phyloP scores from a whole-genome alignment of 2,329 filamentous ascomycete genomes.

The Pyricularia sp. region DNA sequence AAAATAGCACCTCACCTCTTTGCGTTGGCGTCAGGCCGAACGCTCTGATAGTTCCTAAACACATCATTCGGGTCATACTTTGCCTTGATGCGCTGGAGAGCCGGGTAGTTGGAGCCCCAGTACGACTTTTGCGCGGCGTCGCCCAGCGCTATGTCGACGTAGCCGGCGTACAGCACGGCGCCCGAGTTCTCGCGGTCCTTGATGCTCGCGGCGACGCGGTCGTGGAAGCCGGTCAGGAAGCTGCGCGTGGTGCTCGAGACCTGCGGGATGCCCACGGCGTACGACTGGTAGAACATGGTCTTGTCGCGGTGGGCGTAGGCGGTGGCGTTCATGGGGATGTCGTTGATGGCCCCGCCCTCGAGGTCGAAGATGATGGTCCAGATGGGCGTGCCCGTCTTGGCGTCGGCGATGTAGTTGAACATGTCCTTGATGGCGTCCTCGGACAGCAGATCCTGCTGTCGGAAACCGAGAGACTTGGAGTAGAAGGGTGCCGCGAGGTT shows the following conservation, averaged over 20 bases:
- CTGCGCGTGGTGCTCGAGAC: constrained; percentile 30
- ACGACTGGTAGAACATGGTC: constrained; percentile 50
- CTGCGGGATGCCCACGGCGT: constrained; percentile 36
- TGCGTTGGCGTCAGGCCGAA: constrained; percentile 11
- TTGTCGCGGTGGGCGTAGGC: constrained; percentile 52
- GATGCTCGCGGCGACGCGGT: constrained; percentile 21
- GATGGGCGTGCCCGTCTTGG: constrained; percentile 35
- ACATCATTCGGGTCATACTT: constrained; percentile 38
- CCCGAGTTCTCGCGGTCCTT: constrained; percentile 23
- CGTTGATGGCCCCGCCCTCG: constrained; percentile 44
- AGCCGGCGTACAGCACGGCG: constrained; percentile 42
- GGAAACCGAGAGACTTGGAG: constrained; percentile 43
- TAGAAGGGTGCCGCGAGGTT: constrained; percentile 39
- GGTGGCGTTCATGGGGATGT: constrained; percentile 40
- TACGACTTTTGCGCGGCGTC: constrained; percentile 34
- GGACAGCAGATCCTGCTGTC: constrained; percentile 31
- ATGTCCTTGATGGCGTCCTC: constrained; percentile 30
- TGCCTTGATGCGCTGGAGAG: constrained; percentile 35
- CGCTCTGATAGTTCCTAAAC: constrained; percentile 47
- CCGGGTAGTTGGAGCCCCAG: constrained; percentile 38
- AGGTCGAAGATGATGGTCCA: constrained; percentile 54
- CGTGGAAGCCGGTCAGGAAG: constrained; percentile 40
- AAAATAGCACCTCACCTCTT: neutral
- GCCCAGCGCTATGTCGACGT: constrained; percentile 39
- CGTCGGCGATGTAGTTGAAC: constrained; percentile 38